phyloP scores from a whole-genome alignment of 202 grass and related monocot genomes.

The Saccharum hybrid region DNA sequence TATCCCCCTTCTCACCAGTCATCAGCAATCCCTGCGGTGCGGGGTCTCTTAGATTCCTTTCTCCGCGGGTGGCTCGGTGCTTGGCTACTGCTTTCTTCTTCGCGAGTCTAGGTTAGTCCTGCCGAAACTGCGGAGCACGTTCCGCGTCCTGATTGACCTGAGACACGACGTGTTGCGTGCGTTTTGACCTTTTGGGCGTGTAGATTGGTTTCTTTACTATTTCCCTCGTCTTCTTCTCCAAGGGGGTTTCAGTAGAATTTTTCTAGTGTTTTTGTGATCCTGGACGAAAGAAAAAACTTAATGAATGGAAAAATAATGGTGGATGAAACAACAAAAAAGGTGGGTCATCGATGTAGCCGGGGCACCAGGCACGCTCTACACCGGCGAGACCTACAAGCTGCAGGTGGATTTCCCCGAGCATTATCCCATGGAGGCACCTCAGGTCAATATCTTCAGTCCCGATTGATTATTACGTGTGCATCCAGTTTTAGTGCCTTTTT shows the following conservation, averaged over 20 bases:
- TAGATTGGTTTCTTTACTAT: neutral
- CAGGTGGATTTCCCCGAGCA: slow-evolving; percentile 98
- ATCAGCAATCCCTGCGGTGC: neutral
- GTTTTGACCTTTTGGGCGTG: neutral
- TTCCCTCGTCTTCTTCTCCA: neutral
- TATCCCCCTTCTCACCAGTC: neutral
- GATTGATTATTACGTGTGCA: neutral
- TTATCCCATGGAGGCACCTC: slow-evolving; percentile 98
- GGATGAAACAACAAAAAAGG: slow-evolving; percentile 49
- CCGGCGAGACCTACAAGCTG: slow-evolving; percentile 78
- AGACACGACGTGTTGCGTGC: neutral
- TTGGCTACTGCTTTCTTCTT: neutral
- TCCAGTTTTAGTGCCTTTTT: neutral
- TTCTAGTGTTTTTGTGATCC: slow-evolving; percentile 19
- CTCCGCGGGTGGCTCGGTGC: neutral
- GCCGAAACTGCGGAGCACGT: neutral
- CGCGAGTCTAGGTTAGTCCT: neutral
- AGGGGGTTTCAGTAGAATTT: neutral
- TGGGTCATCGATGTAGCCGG: slow-evolving; percentile 87
- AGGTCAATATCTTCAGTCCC: slow-evolving; percentile 46
- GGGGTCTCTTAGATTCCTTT: neutral
- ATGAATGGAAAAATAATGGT: slow-evolving; percentile 12
- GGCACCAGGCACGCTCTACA: slow-evolving; percentile 74
- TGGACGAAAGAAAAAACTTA: slow-evolving; percentile 21
- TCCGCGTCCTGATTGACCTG: neutral